Evolutionary conservation across 2,329 filamentous ascomycete species (phyloP).

Genomic region (Cladosporium sp.): DNA sequence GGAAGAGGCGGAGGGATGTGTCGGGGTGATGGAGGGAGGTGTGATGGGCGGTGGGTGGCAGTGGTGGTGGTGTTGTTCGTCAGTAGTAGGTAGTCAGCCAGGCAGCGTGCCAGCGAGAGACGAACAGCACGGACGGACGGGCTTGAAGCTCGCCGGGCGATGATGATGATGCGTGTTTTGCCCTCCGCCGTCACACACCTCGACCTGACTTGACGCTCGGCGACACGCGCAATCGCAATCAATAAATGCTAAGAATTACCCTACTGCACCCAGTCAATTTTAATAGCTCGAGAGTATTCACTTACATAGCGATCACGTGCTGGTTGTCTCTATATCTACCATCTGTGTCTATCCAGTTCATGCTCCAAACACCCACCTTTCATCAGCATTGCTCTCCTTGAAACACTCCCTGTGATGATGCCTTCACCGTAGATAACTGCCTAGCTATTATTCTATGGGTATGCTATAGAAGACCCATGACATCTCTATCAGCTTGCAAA

Average conservation of each 20-base stretch:
- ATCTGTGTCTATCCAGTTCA: not conserved
- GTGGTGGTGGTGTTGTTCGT: conserved; percentile 5
- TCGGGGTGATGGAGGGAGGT: conserved; percentile 1
- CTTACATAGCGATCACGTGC: not conserved
- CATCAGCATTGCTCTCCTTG: not conserved
- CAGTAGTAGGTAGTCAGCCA: conserved; percentile 2
- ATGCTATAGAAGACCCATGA: not conserved
- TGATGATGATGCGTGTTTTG: conserved; percentile 9
- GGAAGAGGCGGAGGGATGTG: conserved; percentile 4
- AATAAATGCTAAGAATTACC: not conserved
- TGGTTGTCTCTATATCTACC: not conserved
- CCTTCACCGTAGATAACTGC: not conserved
- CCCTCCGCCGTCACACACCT: not conserved
- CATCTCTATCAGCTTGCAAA: not conserved
- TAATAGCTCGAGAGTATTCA: not conserved
- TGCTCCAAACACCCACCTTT: not conserved
- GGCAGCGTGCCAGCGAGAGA: not conserved
- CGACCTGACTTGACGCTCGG: not conserved
- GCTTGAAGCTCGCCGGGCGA: conserved; percentile 3
- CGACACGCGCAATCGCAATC: not conserved
- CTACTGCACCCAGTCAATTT: not conserved
- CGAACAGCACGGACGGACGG: conserved; percentile 3
- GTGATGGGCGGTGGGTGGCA: conserved; percentile 1
- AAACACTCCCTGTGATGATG: not conserved
- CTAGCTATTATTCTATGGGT: not conserved